phyloP scores from a whole-genome alignment of 441 rosid genomes.

The Gossypium schwendimanii region DNA sequence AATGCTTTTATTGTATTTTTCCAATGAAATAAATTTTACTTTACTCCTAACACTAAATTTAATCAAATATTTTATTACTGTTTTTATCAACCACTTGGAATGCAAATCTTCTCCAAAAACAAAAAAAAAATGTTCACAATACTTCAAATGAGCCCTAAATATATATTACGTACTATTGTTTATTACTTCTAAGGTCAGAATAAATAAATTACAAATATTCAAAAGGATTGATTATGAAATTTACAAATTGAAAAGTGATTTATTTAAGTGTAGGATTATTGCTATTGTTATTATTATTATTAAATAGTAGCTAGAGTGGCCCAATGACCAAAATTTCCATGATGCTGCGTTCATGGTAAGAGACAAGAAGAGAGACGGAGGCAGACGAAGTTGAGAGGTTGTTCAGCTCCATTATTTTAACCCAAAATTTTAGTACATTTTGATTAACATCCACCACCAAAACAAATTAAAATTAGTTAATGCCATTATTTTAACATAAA shows the following conservation, averaged over 20 bases:
- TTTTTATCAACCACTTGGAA: neutral
- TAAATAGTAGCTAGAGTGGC: no score
- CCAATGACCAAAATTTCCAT: neutral
- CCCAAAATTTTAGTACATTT: neutral
- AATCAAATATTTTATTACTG: neutral
- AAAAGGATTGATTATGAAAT: neutral
- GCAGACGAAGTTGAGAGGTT: conserved; percentile 26
- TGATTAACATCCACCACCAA: conserved; percentile 15
- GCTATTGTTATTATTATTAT: no score
- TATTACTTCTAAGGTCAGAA: no score
- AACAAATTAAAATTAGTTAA: neutral
- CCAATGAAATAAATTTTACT: no score
- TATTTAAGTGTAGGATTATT: no score
- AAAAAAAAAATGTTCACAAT: neutral
- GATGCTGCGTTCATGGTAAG: conserved; percentile 37
- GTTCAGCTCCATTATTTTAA: conserved; percentile 33
- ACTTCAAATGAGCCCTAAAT: neutral
- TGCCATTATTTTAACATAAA: conserved; percentile 17
- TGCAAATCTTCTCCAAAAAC: neutral
- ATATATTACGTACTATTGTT: neutral
- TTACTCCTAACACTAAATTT: no score
- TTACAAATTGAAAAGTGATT: neutral
- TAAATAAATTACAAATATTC: no score
- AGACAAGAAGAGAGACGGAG: conserved; percentile 57
- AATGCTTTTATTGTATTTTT: no score